phyloP scores from a whole-genome alignment of 257 asterid species.

The Solanum gandarillasii region DNA sequence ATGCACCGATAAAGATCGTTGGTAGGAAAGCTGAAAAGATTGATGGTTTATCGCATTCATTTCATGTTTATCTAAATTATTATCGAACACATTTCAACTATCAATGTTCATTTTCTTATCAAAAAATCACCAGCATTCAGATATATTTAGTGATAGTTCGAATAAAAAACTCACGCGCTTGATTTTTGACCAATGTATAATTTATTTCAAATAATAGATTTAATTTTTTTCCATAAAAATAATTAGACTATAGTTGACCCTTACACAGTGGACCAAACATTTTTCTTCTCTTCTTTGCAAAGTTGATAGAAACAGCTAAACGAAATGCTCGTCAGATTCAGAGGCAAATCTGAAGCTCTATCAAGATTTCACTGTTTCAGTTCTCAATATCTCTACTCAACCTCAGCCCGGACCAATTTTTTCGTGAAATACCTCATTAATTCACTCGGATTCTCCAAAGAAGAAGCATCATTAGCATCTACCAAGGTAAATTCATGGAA shows the following conservation, averaged over 20 bases:
- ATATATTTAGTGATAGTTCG: too few relatives aligned
- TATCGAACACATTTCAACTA: too few relatives aligned
- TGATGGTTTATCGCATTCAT: too few relatives aligned
- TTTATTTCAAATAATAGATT: not conserved
- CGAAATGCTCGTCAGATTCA: not conserved
- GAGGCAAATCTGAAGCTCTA: not conserved
- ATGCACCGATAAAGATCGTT: too few relatives aligned
- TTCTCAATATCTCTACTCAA: not conserved
- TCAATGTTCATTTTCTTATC: not conserved
- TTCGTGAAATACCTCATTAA: not conserved
- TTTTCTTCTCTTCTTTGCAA: not conserved
- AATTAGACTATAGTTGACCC: not conserved
- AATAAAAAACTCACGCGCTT: too few relatives aligned
- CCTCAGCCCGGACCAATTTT: not conserved
- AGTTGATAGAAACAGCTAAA: not conserved
- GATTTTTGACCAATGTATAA: not conserved
- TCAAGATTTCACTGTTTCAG: not conserved
- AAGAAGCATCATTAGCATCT: constrained; percentile 1
- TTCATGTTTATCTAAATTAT: too few relatives aligned
- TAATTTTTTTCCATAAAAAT: too few relatives aligned
- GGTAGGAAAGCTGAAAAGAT: too few relatives aligned
- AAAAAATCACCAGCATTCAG: not conserved
- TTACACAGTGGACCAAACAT: not conserved
- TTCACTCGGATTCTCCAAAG: not conserved
- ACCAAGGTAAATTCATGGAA: not conserved